phyloP scores from a whole-genome alignment of 2,329 filamentous ascomycete species.

The Graphilbum fragrans region DNA sequence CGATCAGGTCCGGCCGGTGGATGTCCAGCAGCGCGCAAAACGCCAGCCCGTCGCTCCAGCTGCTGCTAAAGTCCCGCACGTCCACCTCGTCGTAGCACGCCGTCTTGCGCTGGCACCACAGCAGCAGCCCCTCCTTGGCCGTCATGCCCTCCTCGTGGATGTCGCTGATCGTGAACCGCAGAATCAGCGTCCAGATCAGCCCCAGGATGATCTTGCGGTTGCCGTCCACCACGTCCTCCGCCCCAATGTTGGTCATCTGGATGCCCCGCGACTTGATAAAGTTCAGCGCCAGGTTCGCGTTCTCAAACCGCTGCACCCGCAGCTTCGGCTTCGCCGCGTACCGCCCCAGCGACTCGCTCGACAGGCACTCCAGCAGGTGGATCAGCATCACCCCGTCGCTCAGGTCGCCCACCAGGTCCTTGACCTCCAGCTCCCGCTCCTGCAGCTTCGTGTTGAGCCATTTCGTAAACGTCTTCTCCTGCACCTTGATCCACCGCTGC shows the following conservation, averaged over 20 bases:
- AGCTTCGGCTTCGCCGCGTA: conserved; percentile 96
- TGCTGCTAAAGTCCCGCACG: conserved; percentile 84
- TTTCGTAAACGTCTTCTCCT: conserved; percentile 99
- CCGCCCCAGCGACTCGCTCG: conserved; percentile 84
- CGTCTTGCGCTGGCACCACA: conserved; percentile 98
- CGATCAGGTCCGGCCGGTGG: conserved; percentile 90
- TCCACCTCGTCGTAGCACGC: conserved; percentile 97
- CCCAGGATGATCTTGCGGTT: conserved; percentile 96
- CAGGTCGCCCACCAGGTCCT: conserved; percentile 78
- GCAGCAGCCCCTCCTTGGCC: conserved; percentile 83
- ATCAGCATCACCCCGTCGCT: conserved; percentile 94
- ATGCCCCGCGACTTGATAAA: conserved; percentile 78
- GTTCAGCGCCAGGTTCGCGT: conserved; percentile 89
- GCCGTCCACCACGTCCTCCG: conserved; percentile 95
- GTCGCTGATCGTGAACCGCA: conserved; percentile 95
- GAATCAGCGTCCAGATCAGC: conserved; percentile 95
- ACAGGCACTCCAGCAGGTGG: conserved; percentile 92
- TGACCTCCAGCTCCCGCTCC: conserved; percentile 63
- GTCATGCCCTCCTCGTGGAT: conserved; percentile 98
- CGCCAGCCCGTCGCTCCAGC: conserved; percentile 95
- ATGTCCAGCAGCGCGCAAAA: conserved; percentile 96
- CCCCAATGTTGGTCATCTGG: conserved; percentile 96
- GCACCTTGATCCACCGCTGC: conserved; percentile 64
- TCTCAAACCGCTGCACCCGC: conserved; percentile 93
- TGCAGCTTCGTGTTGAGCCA: conserved; percentile 97